Base-by-base conservation (phyloP, 768 basidiomycete species). In the Fistulinella prunicolor region DNA sequence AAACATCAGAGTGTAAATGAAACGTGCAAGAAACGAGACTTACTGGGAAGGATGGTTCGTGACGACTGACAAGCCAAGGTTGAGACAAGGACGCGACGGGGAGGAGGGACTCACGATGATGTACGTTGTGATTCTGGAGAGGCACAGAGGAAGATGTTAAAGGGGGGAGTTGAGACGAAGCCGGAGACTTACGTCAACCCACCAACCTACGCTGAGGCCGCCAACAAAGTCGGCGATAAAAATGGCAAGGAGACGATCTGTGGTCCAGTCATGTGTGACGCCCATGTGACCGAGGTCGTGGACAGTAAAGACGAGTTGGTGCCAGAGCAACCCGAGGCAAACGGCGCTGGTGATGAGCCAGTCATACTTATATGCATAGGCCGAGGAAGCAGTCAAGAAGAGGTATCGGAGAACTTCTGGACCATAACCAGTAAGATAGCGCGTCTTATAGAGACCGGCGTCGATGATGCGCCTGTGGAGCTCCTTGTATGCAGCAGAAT, bases 21-120 rank as follows among this genome's bases (percentile, higher is more conserved):
- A 17, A n/a, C 20, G 7, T 16, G 22, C 1, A 21, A 35, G 23
- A 17, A 30, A 50, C 20, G 32, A 21, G 19, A 70, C 84, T 51
- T 75, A 94, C 84, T 99, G 96, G 38, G 94, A 86, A 6, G 93
- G 94, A 55, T 97, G 92, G 62, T 98, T 97, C n/a, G 95, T 88
- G 44, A 97, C 91, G 43, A 97, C 94, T 96, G 56, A 3, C 38
- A 30, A 26, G 44, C 9, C 42, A 47, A 47, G 47, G 38, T 51
- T 50, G 19, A 45, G 34, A 17, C 45, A 24, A 32, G 24, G 17
- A 26, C 48, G 39, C 28, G n/a, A 46, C 6, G 30, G 14, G 44
- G 37, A 37, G 35, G 23, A 20, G 43, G 17, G 29, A 79, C 94
- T 75, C 63, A 93, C 93, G 75, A 70, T 97, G 94, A 72, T 97